Conservation (phyloP, 768 basidiomycete genomes). For the Pulveroboletus sp. region DNA sequence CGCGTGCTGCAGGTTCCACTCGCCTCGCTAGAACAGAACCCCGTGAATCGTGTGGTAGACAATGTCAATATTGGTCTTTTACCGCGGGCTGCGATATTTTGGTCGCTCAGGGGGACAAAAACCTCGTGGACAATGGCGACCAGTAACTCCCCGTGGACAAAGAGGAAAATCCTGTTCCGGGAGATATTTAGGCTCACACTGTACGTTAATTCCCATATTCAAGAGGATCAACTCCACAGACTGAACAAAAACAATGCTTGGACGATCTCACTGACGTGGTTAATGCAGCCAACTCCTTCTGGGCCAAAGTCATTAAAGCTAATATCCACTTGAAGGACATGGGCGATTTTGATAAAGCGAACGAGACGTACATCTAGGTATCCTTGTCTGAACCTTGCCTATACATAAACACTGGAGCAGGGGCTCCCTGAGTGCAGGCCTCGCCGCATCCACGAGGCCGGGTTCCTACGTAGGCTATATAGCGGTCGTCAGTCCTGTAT, state of each 20-base stretch:
- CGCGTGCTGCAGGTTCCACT: background rate
- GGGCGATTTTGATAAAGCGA: slow-evolving; percentile 55
- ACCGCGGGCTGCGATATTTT: background rate
- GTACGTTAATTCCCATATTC: slow-evolving; percentile 30
- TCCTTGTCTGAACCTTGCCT: slow-evolving; percentile 1
- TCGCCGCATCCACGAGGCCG: too few species aligned
- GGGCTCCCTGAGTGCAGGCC: too few species aligned
- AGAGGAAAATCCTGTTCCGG: slow-evolving; percentile 46
- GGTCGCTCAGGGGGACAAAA: background rate
- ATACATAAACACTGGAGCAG: too few species aligned
- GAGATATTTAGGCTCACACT: slow-evolving; percentile 61
- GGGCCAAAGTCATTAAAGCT: slow-evolving; percentile 57
- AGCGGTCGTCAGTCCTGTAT: too few species aligned
- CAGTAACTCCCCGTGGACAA: slow-evolving; percentile 46
- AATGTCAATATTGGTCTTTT: background rate
- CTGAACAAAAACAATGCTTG: slow-evolving; percentile 52
- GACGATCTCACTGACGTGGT: slow-evolving; percentile 53
- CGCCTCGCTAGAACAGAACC: background rate
- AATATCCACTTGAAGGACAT: slow-evolving; percentile 64
- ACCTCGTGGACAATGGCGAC: background rate
- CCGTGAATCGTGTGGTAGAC: background rate
- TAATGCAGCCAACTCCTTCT: slow-evolving; percentile 51
- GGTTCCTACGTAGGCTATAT: too few species aligned
- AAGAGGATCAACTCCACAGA: background rate
- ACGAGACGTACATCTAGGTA: slow-evolving; percentile 56